These are phyloP conservation scores for Scytalidium lignicola DNA, from an alignment of 2,329 filamentous ascomycete genomes.

Conservation along the genomic window DNA sequence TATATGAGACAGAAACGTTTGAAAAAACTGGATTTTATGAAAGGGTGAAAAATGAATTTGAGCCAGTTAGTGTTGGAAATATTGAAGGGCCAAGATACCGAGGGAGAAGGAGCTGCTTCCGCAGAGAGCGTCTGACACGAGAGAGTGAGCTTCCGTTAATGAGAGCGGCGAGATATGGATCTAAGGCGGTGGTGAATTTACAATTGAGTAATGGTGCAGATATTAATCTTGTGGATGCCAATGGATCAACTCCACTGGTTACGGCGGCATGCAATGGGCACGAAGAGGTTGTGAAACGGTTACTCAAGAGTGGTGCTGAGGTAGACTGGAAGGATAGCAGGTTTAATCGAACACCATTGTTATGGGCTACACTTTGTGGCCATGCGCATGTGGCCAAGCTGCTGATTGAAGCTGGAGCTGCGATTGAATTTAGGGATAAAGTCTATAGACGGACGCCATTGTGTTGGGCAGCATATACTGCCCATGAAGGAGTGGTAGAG, in stretches of 20 bases:
- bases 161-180: too few relatives aligned
- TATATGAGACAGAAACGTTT: too few relatives aligned
- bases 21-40: too few relatives aligned
- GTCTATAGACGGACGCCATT: conserved; percentile 32
- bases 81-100: too few relatives aligned
- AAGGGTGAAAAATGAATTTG: too few relatives aligned
- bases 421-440: conserved; percentile 28
- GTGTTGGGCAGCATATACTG: conserved; percentile 27
- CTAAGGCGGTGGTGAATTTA: too few relatives aligned
- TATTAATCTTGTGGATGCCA: too few relatives aligned
- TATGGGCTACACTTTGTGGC: conserved; percentile 27
- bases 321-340: conserved; percentile 15
- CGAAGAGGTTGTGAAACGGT: conserved; percentile 22
- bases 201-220: too few relatives aligned
- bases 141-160: too few relatives aligned
- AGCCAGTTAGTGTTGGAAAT: too few relatives aligned
- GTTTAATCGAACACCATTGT: conserved; percentile 26
- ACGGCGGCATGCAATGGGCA: conserved; percentile 29
- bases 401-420: conserved; percentile 17
- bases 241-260: conserved; percentile 23
- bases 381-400: conserved; percentile 18
- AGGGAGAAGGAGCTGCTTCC: too few relatives aligned
- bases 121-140: too few relatives aligned
- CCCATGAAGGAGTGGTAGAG: conserved; percentile 22
- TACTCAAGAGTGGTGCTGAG: conserved; percentile 20